Evolutionary conservation across 2,329 filamentous ascomycete genomes (phyloP), one percentile per base, ranked within the genome.

Genomic region (Pseudocercospora vitis): DNA sequence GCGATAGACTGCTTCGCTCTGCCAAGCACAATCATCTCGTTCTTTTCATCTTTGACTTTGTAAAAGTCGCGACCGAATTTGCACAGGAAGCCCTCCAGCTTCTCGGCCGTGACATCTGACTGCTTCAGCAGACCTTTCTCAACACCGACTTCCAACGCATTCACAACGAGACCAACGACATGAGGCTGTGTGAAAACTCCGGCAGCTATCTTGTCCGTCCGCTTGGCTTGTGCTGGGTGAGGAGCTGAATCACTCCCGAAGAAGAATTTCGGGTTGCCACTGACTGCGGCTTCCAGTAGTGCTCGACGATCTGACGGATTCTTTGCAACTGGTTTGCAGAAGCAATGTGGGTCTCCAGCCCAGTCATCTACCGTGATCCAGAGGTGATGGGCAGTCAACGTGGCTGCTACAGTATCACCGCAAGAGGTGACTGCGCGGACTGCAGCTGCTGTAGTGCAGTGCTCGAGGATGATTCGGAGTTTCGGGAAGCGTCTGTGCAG

Each of bases 301-400:
- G 89, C 88, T 48, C 85, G 81, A 4, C 90, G 81, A 66, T 91
- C 86, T 12, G 78, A 81, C 0, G 88, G 85, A 29, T 82, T 85
- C 76, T 79, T 79, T 3, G 77, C 76, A 2, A 79, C 82, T 4
- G 85, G 85, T 69, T 89, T 89, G 76, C 86, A 89, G 75, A 91
- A 95, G 66, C 86, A 83, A 81, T 92, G 85, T 67, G 91, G 81
- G 64, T 88, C 81, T 49, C 77, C 76, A 3, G 74, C 75, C 76
- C 86, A 87, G 63, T 91, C 85, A 64, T 94, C 87, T 12, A 89
- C 84, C 9, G 87, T 89, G 26, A 96, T 79, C 62, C 83, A 90
- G 18, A 95, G 77, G 66, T 96, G 91, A 67, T 96, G 91, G 2
- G 89, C 88, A 0, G 91, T 96, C 61, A 95, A 90, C 7, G 88